Evolutionary conservation across 768 basidiomycete species (phyloP).

Genomic region (Tulasnella sp.): DNA sequence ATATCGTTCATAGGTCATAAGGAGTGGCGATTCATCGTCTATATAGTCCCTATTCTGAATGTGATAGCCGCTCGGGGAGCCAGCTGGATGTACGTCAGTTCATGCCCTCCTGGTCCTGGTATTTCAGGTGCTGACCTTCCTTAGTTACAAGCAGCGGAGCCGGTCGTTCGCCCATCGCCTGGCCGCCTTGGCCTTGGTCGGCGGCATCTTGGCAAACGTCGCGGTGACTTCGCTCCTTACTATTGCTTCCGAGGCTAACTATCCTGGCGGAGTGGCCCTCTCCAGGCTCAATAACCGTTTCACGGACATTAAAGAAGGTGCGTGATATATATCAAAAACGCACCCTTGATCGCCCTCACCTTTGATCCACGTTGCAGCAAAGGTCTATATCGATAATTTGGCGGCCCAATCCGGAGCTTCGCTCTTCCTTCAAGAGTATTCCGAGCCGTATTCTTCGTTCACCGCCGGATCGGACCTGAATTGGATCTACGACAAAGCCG

Average conservation of each 20-base stretch:
- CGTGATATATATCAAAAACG: not conserved
- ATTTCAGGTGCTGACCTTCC: not conserved
- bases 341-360: not conserved
- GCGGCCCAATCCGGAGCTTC: conserved; percentile 89
- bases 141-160: conserved; percentile 20
- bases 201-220: conserved; percentile 54
- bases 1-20: conserved; percentile 86
- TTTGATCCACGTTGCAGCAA: conserved; percentile 40
- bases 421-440: conserved; percentile 71
- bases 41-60: conserved; percentile 78
- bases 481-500: conserved; percentile 84
- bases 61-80: conserved; percentile 68
- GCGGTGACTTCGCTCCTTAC: conserved; percentile 52
- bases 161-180: conserved; percentile 47
- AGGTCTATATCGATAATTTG: conserved; percentile 78
- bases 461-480: conserved; percentile 25
- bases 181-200: conserved; percentile 46
- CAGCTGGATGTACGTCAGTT: conserved; percentile 55
- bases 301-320: conserved; percentile 12
- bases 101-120: not conserved
- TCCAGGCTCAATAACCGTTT: conserved; percentile 50
- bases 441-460: conserved; percentile 50
- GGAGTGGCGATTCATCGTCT: conserved; percentile 96
- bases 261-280: conserved; percentile 83
- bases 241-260: conserved; percentile 65